phyloP scores from a whole-genome alignment of 2,329 filamentous ascomycete species.

The Botrytis sinoallii region DNA sequence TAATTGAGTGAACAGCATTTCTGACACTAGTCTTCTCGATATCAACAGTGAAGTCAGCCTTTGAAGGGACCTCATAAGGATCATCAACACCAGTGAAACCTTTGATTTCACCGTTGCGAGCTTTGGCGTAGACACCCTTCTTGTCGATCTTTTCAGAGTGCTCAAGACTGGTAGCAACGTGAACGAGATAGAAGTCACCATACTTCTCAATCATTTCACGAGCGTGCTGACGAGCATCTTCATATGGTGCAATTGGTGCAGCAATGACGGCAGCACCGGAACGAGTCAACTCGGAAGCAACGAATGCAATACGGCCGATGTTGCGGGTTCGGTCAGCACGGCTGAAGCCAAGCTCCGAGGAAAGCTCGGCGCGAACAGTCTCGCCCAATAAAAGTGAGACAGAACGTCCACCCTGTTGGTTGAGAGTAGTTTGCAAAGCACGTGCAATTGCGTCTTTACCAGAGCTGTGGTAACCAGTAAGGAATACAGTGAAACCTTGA shows the following conservation, averaged over 20 bases:
- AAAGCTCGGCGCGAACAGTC: constrained; percentile 89
- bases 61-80: constrained; percentile 82
- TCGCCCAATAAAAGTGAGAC: constrained; percentile 94
- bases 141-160: constrained; percentile 94
- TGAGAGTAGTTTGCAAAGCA: constrained; percentile 92
- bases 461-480: constrained; percentile 93
- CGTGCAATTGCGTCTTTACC: constrained; percentile 97
- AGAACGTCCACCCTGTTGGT: constrained; percentile 94
- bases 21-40: constrained; percentile 82
- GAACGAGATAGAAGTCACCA: constrained; percentile 90
- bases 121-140: constrained; percentile 81
- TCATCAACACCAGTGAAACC: constrained; percentile 98
- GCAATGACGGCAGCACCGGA: constrained; percentile 93
- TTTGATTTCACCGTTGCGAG: constrained; percentile 87
- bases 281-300: constrained; percentile 89
- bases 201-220: constrained; percentile 82
- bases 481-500: constrained; percentile 97
- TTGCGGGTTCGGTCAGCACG: constrained; percentile 90
- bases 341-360: constrained; percentile 92
- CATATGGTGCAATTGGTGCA: constrained; percentile 92
- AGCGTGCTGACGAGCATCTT: constrained; percentile 71
- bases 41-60: constrained; percentile 83
- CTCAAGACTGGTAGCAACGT: constrained; percentile 90
- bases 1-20: constrained; percentile 94
- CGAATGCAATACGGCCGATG: constrained; percentile 94